Evolutionary conservation across 73 alveolate genomes (phyloP), one percentile per base, ranked within the genome.

Genomic region (Blepharisma japonicum): DNA sequence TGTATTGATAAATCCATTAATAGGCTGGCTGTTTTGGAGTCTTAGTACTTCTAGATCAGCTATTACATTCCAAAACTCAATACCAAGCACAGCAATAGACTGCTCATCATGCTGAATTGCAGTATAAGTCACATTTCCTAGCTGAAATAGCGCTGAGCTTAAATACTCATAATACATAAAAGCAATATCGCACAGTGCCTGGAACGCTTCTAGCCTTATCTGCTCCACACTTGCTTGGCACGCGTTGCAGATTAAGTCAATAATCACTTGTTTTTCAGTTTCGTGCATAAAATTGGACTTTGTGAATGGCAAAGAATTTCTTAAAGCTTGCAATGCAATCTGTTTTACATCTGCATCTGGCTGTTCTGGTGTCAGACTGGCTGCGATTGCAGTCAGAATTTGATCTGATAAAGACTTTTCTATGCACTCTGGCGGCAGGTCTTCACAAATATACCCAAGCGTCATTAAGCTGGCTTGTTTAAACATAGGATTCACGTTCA

Each of bases 401-500:
- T 18, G n/a, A 4, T 70, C 61, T n/a, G 46, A 18, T 45, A 18
- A 9, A 7, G 14, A n/a, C 5, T 18, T 45, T 9, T 47, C 27
- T 7, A 70, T 9, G 56, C 11, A 7, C 32, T 8, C 21, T 14
- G 56, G n/a, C 4, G 11, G 32, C 9, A 70, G 80, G 23, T 45
- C 80, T 18, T 70, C 80, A 70, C 80, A 70, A 18, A 70, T 38
- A 45, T 70, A 70, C 14, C 80, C 80, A 14, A 70, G n/a, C 14
- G 80, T 70, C 45, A 45, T 45, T 5, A 70, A n/a, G n/a, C 68
- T 45, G 66, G 80, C 80, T 70, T 70, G 55, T 70, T 70, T 70
- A 47, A 70, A 70, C 32, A 20, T 45, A 18, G 11, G 80, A n/a
- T 70, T 39, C 80, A 14, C 46, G 5, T 70, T 39, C 20, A 9